Evolutionary conservation across 2,329 filamentous ascomycete species (phyloP), one percentile per base, ranked within the genome.

Genomic region (Aphanocladium album): DNA sequence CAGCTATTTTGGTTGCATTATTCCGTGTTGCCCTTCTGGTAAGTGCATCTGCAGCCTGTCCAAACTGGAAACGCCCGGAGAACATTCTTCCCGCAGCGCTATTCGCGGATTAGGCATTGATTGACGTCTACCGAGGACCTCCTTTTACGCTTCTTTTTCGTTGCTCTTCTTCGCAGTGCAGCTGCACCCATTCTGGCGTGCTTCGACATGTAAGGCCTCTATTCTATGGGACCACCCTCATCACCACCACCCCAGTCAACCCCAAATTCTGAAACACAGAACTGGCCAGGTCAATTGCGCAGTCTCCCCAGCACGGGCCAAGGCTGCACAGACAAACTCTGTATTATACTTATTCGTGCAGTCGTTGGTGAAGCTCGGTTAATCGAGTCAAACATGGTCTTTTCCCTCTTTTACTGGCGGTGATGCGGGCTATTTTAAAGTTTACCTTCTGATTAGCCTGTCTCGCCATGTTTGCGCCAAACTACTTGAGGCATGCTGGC

Each of bases 231-330:
- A 46, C 25, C 25, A n/a, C n/a, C n/a, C n/a, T n/a, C 37, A 41
- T 43, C 17, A 5, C 39, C 37, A 16, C 17, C 21, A 30, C 55
- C 45, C 6, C 11, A 21, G 30, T 17, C 23, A 50, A 30, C 39
- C 55, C 55, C 55, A 50, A 41, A 33, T 57, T 57, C 55, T 49
- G 46, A 57, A 57, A 50, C 43, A 39, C 33, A 30, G 19, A 49
- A 33, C 30, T 37, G 54, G n/a, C 17, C 8, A 57, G 30, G 16
- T 43, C 55, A 30, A 19, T 41, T 35, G 41, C 30, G 45, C 55
- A 21, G 37, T n/a, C 35, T 39, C n/a, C 14, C 45, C 23, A n/a
- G 30, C 55, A 57, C 45, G 12, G 55, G 35, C 55, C 45, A 56
- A 56, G 45, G 30, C 21, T 57, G 55, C 55, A 57, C 45, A 50